Evolutionary conservation across 2,329 filamentous ascomycete species (phyloP).

Genomic region (Sphaerulina vaccinii): DNA sequence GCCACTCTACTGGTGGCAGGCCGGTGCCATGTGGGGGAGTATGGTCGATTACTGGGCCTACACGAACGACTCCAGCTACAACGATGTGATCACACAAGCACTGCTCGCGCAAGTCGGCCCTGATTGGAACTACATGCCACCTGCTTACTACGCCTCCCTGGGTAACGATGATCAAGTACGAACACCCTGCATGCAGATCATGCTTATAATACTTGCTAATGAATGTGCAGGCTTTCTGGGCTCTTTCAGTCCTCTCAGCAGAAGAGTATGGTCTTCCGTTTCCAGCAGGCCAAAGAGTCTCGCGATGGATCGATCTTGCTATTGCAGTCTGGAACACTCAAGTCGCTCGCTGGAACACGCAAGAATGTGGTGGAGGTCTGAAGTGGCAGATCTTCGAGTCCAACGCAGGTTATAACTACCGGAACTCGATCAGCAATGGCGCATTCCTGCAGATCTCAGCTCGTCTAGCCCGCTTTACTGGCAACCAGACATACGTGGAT

Average conservation of each 20-base stretch:
- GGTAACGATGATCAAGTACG: constrained; percentile 57
- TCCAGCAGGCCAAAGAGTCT: constrained; percentile 49
- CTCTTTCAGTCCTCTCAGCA: constrained; percentile 74
- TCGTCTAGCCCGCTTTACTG: constrained; percentile 73
- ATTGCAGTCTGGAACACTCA: constrained; percentile 82
- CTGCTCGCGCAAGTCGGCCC: constrained; percentile 45
- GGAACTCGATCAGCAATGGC: constrained; percentile 60
- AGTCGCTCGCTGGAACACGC: constrained; percentile 65
- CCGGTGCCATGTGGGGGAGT: constrained; percentile 41
- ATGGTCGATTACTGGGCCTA: constrained; percentile 48
- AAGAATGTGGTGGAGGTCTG: constrained; percentile 69
- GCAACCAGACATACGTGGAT: constrained; percentile 72
- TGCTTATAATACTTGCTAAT: background rate
- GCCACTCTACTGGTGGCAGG: constrained; percentile 51
- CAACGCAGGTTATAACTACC: constrained; percentile 65
- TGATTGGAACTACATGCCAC: constrained; percentile 45
- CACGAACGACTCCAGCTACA: constrained; percentile 46
- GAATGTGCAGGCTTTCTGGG: constrained; percentile 64
- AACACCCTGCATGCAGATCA: background rate
- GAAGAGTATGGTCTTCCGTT: constrained; percentile 74
- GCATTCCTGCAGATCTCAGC: constrained; percentile 60
- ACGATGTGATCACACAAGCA: constrained; percentile 43
- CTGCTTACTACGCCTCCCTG: constrained; percentile 36
- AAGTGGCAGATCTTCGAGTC: constrained; percentile 83
- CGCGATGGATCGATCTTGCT: constrained; percentile 71